Percentiles rank a stretch among this genome's conserved stretches.
Conservation (phyloP, 768 basidiomycete genomes). For the Podaxis sp. region DNA sequence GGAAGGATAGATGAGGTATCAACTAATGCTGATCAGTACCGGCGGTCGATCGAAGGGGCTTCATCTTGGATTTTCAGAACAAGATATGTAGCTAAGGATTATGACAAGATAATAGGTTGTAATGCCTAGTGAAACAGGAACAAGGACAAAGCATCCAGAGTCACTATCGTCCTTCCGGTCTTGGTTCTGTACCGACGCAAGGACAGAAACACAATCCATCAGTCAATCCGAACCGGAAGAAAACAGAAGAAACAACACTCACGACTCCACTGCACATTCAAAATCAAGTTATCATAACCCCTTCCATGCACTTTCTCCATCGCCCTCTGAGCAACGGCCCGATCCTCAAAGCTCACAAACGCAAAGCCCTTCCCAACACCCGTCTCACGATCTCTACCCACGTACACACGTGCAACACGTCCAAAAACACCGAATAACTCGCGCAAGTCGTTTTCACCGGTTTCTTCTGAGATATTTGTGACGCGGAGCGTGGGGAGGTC, state of each 20-base stretch:
- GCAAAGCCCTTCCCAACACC: constrained; percentile 96
- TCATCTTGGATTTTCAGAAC: no score
- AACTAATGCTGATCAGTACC: no score
- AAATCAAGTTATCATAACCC: constrained; percentile 91
- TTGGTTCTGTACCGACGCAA: constrained; percentile 27
- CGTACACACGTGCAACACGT: constrained; percentile 84
- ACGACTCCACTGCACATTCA: constrained; percentile 66
- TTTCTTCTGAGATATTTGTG: constrained; percentile 95
- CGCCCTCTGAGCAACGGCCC: constrained; percentile 77
- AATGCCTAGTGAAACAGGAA: neutral
- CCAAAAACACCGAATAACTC: constrained; percentile 90
- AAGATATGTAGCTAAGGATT: neutral
- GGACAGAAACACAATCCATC: neutral
- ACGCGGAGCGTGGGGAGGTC: constrained; percentile 96
- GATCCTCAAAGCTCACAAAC: constrained; percentile 93
- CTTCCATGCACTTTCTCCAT: constrained; percentile 90
- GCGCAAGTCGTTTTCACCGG: constrained; percentile 90
- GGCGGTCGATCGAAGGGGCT: no score
- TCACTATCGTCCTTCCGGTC: constrained; percentile 33
- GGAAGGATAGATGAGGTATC: no score
- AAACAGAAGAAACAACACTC: constrained; percentile 25
- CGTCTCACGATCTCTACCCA: constrained; percentile 93
- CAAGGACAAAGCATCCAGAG: constrained; percentile 10
- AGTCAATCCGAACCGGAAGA: neutral
- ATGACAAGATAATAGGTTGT: constrained; percentile 2